Evolutionary conservation across 148 eudicot species (phyloP), one percentile per base, ranked within the genome.

Genomic region (Beta vulgaris): DNA sequence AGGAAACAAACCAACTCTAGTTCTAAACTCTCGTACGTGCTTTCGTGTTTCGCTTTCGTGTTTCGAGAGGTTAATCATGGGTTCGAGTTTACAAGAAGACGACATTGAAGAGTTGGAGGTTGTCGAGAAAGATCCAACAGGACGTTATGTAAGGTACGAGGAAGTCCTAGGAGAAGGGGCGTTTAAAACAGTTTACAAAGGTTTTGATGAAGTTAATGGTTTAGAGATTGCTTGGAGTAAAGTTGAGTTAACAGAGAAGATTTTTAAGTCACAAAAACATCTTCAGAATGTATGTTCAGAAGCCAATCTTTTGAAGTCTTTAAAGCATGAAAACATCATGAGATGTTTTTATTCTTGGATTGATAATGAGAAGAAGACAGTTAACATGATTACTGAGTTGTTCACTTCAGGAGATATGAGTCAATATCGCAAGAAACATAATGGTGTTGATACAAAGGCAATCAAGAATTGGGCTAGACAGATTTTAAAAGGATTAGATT

Each of bases 171-270:
- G 77, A 0, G 55, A 73, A 55, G 77, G 81, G 14, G 58, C 81
- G 35, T 35, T 21, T 19, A 68, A 78, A 54, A 73, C 68, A 2
- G 77, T 78, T 34, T 84, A 84, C 36, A 84, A 77, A 57, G 86
- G 79, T 3, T 84, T 84, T 51, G 84, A 80, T 54, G 84, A 74
- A 67, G 61, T 71, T 31, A 43, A 77, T 39, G 86, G 86, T n/a
- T 74, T 71, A 35, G 86, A 84, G 28, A 84, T 84, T 36, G 86
- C 86, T 36, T 84, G 84, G 84, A 80, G 71, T 61, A 76, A 73
- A 53, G 71, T 81, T n/a, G 49, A 36, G 35, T 39, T 82, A 3
- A 35, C 77, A n/a, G 75, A 74, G 7, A 75, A 82, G 3, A 32
- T 69, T 6, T 37, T 77, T 14, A 39, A 55, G 35, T 68, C 72